phyloP scores from a whole-genome alignment of 2,329 filamentous ascomycete species.

The Penicillium sp. region DNA sequence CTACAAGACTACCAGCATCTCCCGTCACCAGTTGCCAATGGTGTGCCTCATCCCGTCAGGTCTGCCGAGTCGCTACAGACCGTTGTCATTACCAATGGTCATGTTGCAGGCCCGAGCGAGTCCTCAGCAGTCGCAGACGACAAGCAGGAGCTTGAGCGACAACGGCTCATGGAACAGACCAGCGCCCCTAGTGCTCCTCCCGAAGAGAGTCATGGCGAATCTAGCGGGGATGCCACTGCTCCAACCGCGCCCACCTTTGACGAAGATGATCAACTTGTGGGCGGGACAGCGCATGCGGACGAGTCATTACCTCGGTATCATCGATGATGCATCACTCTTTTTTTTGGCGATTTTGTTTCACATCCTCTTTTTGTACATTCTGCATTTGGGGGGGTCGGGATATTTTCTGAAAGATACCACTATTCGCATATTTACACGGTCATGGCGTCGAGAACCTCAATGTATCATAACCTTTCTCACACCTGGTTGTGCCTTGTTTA shows the following conservation, averaged over 20 bases:
- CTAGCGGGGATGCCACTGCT: slow-evolving; percentile 50
- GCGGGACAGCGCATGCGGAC: slow-evolving; percentile 38
- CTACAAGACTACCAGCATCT: slow-evolving; percentile 51
- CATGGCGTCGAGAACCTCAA: slow-evolving; percentile 19
- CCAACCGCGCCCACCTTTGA: slow-evolving; percentile 56
- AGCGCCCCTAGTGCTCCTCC: slow-evolving; percentile 56
- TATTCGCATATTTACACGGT: slow-evolving; percentile 23
- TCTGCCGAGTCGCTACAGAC: slow-evolving; percentile 37
- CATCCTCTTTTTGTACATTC: slow-evolving; percentile 7
- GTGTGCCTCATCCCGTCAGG: slow-evolving; percentile 26
- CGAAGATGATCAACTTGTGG: slow-evolving; percentile 53
- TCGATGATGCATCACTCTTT: slow-evolving; percentile 32
- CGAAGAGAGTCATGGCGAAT: slow-evolving; percentile 24
- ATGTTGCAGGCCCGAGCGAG: slow-evolving; percentile 47
- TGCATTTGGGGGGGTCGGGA: slow-evolving; percentile 27
- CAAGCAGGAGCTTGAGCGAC: slow-evolving; percentile 75
- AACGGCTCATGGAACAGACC: slow-evolving; percentile 63
- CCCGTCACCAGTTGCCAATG: slow-evolving; percentile 24
- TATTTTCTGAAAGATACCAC: slow-evolving; percentile 38
- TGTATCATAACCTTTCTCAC: slow-evolving; percentile 23
- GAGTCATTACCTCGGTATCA: slow-evolving; percentile 50
- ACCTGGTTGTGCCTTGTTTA: background rate
- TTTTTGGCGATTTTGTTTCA: background rate
- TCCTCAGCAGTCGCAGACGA: slow-evolving; percentile 58
- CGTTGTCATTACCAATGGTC: slow-evolving; percentile 33